Conservation (phyloP, 176 grass and related monocot species). For the Stipa capillata region DNA sequence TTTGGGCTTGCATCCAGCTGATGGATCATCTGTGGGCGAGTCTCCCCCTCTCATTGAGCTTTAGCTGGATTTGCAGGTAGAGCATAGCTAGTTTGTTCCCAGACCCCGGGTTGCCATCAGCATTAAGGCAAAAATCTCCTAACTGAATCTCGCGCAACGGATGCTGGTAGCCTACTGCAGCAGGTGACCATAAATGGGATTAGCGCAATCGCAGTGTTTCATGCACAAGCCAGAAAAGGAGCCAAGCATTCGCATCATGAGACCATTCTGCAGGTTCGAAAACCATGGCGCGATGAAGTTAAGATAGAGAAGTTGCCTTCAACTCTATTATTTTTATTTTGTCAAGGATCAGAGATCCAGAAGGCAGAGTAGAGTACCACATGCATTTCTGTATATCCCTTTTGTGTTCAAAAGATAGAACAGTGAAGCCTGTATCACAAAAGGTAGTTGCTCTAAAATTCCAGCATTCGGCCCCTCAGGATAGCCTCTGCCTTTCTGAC, state of each 20-base stretch:
- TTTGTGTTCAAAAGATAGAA: conserved; percentile 12
- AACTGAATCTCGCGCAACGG: conserved; percentile 16
- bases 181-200: not conserved
- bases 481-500: conserved; percentile 90
- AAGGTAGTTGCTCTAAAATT: conserved; percentile 35
- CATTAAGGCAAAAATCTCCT: conserved; percentile 36
- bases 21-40: not conserved
- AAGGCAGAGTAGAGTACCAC: not conserved
- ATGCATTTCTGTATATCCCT: conserved; percentile 18
- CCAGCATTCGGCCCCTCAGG: conserved; percentile 63
- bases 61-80: conserved; percentile 17
- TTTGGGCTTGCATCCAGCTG: not conserved
- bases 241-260: not conserved
- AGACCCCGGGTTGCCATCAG: conserved; percentile 11
- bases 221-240: not conserved
- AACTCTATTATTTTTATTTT: conserved; percentile 12
- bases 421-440: not conserved
- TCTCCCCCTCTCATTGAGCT: not conserved
- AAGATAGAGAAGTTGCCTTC: not conserved
- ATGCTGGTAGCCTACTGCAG: not conserved
- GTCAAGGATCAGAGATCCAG: conserved; percentile 9
- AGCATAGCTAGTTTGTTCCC: conserved; percentile 16
- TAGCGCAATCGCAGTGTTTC: not conserved
- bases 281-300: not conserved
- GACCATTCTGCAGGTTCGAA: not conserved